These are phyloP conservation scores for Teunomyces atbi DNA, from an alignment of 805 yeast genomes.

Conservation along the genomic window DNA sequence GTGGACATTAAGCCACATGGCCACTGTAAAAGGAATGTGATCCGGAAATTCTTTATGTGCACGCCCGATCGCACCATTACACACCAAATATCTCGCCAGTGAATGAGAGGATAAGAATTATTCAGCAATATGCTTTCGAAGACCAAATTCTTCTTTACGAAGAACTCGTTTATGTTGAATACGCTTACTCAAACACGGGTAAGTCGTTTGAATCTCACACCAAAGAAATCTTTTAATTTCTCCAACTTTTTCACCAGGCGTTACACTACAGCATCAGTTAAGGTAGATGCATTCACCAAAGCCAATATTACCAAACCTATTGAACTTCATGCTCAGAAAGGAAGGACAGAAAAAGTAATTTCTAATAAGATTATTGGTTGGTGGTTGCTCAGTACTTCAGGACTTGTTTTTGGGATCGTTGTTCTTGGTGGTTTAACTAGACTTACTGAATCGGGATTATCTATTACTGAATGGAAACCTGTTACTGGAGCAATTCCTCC, in stretches of 20 bases:
- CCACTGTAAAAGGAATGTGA: neutral
- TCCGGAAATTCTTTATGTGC: neutral
- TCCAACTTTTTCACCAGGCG: conserved; percentile 1
- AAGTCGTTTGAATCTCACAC: conserved; percentile 16
- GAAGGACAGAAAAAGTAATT: conserved; percentile 4
- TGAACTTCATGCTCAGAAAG: conserved; percentile 2
- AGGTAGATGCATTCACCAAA: neutral
- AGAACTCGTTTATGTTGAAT: conserved; percentile 47
- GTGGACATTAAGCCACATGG: too few relatives aligned
- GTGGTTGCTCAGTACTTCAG: conserved; percentile 85
- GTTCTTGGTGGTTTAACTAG: conserved; percentile 96
- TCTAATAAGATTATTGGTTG: conserved; percentile 59
- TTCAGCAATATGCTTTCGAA: conserved; percentile 36
- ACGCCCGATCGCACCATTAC: neutral
- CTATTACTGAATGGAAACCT: conserved; percentile 98
- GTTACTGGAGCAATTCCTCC: conserved; percentile 96
- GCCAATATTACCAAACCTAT: conserved; percentile 1
- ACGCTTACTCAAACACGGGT: conserved; percentile 23
- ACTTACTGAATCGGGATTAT: conserved; percentile 90
- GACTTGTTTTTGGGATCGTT: conserved; percentile 90
- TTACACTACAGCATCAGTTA: conserved; percentile 7
- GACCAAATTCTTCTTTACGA: conserved; percentile 58
- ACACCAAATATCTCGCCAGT: neutral
- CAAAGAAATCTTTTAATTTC: conserved; percentile 3
- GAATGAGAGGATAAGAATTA: neutral